These are phyloP conservation scores for Osmozyma mogii DNA, from an alignment of 805 yeast genomes.

Conservation along the genomic window DNA sequence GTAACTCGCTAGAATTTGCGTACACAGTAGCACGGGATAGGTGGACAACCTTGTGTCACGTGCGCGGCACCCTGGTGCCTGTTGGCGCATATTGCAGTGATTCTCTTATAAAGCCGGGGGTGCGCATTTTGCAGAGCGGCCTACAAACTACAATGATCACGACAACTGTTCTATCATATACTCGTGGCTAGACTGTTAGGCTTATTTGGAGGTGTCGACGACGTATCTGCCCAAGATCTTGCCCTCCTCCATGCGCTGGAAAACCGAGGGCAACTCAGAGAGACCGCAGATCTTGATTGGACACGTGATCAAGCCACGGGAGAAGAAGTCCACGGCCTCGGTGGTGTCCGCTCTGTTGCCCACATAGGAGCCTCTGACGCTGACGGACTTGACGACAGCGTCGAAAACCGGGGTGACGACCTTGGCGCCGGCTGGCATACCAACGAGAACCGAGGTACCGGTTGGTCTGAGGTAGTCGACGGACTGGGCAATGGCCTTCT, in stretches of 20 bases:
- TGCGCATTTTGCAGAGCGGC: too few species aligned
- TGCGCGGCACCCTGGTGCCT: too few species aligned
- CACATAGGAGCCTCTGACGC: conserved; percentile 36
- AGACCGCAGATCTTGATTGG: conserved; percentile 35
- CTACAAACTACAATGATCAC: too few species aligned
- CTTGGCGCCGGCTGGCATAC: conserved; percentile 39
- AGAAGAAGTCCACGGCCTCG: conserved; percentile 38
- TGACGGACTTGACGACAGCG: conserved; percentile 32
- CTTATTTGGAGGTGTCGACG: conserved; percentile 34
- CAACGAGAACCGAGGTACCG: conserved; percentile 38
- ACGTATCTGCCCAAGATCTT: conserved; percentile 38
- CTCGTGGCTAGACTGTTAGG: too few species aligned
- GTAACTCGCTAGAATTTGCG: too few species aligned
- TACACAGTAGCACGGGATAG: too few species aligned
- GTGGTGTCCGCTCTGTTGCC: conserved; percentile 41
- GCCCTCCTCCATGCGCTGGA: conserved; percentile 35
- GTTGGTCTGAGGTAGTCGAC: conserved; percentile 28
- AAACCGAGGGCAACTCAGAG: conserved; percentile 32
- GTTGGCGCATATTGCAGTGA: too few species aligned
- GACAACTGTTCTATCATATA: too few species aligned
- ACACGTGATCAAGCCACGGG: conserved; percentile 35
- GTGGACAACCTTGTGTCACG: too few species aligned
- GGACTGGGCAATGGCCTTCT: conserved; percentile 41
- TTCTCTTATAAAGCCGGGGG: too few species aligned
- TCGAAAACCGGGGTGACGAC: conserved; percentile 32